Evolutionary conservation across 352 stramenopile species (phyloP).

Genomic region (Globisporangium barbulae): DNA sequence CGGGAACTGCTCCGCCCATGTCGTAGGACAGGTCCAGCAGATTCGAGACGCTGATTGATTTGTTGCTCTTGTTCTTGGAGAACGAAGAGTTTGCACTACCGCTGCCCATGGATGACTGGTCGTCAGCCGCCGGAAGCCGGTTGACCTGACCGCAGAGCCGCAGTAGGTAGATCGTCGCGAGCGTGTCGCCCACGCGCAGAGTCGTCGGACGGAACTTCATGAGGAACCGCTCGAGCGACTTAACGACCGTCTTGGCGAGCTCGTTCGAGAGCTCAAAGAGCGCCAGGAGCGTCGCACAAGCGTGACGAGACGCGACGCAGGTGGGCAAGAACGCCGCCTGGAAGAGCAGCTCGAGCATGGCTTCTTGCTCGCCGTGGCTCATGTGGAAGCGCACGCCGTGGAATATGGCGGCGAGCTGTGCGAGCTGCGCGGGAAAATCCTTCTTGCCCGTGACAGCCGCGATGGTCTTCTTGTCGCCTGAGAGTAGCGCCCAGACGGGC

Average conservation of each 20-base stretch:
- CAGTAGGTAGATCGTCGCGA: slow-evolving; percentile 69
- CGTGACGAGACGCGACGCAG: slow-evolving; percentile 48
- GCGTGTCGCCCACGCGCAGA: slow-evolving; percentile 48
- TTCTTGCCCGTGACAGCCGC: slow-evolving; percentile 40
- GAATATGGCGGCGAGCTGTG: slow-evolving; percentile 41
- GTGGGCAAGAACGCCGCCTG: slow-evolving; percentile 53
- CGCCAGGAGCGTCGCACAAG: slow-evolving; percentile 44
- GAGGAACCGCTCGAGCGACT: slow-evolving; percentile 52
- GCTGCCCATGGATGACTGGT: background rate
- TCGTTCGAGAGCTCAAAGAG: slow-evolving; percentile 45
- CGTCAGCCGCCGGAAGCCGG: slow-evolving; percentile 30
- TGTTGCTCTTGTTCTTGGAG: background rate
- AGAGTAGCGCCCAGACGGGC: slow-evolving; percentile 37
- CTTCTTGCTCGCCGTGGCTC: slow-evolving; percentile 22
- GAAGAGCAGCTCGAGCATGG: slow-evolving; percentile 49
- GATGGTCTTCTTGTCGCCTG: slow-evolving; percentile 49
- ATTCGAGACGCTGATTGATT: slow-evolving; percentile 18
- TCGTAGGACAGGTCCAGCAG: slow-evolving; percentile 62
- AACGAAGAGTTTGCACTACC: background rate
- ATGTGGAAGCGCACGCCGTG: slow-evolving; percentile 62
- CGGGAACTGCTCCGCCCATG: background rate
- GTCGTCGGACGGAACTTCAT: slow-evolving; percentile 39
- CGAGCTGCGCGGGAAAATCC: slow-evolving; percentile 49
- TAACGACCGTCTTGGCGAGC: slow-evolving; percentile 35
- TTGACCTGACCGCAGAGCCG: slow-evolving; percentile 54